A percentile compares a stretch with the other conserved stretches of the same genome.
These are phyloP conservation scores for Mucor irregularis DNA, from an alignment of 371 early-diverging fungal genomes.

Conservation along the genomic window DNA sequence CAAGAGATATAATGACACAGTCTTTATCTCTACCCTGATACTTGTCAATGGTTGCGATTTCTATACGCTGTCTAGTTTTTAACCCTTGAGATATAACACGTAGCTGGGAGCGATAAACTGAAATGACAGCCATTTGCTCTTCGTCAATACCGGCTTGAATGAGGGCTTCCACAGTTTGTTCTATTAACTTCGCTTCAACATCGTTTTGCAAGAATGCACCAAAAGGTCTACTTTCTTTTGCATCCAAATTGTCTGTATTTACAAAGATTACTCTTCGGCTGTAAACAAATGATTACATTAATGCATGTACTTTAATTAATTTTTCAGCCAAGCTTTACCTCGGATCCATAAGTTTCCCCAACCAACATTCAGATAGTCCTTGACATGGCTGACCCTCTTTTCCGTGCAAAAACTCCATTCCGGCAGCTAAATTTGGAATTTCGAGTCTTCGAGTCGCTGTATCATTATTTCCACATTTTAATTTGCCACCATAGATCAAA, in stretches of 20 bases:
- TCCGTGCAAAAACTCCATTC: constrained; percentile 27
- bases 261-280: constrained; percentile 76
- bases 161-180: constrained; percentile 53
- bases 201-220: constrained; percentile 66
- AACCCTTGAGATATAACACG: constrained; percentile 55
- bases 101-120: constrained; percentile 88
- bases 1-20: constrained; percentile 86
- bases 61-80: constrained; percentile 41
- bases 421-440: constrained; percentile 43
- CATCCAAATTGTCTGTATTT: constrained; percentile 74
- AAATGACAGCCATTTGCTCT: constrained; percentile 75
- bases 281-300: neutral
- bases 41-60: constrained; percentile 86
- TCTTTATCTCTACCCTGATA: constrained; percentile 96
- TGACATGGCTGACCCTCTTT: neutral
- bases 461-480: constrained; percentile 75
- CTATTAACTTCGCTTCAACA: constrained; percentile 68
- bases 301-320: neutral
- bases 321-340: constrained; percentile 26
- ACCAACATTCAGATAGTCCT: constrained; percentile 58
- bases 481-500: constrained; percentile 79
- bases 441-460: constrained; percentile 60
- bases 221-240: constrained; percentile 48
- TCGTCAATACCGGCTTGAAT: constrained; percentile 66
- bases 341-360: constrained; percentile 64